Evolutionary conservation across 352 stramenopile species (phyloP).

Genomic region (Pythium oligandrum): DNA sequence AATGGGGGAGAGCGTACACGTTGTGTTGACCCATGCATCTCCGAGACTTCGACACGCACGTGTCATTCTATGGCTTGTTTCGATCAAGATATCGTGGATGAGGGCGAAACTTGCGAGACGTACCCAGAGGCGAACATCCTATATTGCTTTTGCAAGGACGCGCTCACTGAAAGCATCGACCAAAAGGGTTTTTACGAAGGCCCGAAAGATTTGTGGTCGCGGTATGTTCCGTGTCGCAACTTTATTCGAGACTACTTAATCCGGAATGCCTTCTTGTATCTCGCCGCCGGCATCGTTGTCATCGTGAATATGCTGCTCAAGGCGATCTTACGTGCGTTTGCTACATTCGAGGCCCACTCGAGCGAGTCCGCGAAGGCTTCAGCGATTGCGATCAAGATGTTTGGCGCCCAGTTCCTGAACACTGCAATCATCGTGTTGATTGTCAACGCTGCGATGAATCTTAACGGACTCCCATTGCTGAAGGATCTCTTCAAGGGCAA

Average conservation of each 20-base stretch:
- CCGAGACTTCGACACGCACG: constrained; percentile 36
- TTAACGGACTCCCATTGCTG: constrained; percentile 36
- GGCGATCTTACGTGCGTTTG: constrained; percentile 56
- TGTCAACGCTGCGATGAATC: constrained; percentile 57
- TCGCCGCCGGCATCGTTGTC: constrained; percentile 62
- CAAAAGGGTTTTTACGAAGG: constrained; percentile 47
- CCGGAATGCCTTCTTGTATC: constrained; percentile 65
- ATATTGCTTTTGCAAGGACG: constrained; percentile 66
- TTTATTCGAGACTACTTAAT: constrained; percentile 67
- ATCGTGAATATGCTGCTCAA: constrained; percentile 78
- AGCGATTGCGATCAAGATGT: constrained; percentile 74
- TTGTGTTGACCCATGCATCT: constrained; percentile 57
- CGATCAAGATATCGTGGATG: constrained; percentile 27
- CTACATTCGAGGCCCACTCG: constrained; percentile 67
- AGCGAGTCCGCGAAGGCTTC: constrained; percentile 78
- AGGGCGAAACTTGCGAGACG: constrained; percentile 41
- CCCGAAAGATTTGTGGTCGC: constrained; percentile 44
- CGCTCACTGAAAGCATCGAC: constrained; percentile 40
- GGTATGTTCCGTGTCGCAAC: constrained; percentile 43
- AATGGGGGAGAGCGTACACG: constrained; percentile 20
- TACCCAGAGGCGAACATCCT: constrained; percentile 60
- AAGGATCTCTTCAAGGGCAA: constrained; percentile 70
- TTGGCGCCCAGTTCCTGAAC: constrained; percentile 77
- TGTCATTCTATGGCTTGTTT: constrained; percentile 73
- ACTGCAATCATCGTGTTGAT: constrained; percentile 78